These are phyloP conservation scores for Ophiosphaerella korrae DNA, from an alignment of 2,329 filamentous ascomycete genomes.

Conservation along the genomic window DNA sequence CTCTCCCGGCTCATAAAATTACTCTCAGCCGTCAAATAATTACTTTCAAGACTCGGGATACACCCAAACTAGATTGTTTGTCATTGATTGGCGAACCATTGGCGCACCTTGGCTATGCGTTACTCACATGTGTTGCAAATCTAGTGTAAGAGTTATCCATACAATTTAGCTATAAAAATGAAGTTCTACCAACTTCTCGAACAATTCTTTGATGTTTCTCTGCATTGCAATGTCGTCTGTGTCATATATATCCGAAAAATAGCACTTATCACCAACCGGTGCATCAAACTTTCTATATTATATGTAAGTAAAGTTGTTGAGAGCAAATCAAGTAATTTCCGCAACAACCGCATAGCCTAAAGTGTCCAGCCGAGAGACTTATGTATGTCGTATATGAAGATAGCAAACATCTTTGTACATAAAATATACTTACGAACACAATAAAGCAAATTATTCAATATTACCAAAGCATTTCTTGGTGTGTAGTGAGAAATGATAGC, in stretches of 20 bases:
- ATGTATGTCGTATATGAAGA: not conserved
- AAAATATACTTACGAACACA: no score
- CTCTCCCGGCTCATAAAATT: not conserved
- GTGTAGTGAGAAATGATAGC: no score
- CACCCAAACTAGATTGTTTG: slow-evolving; percentile 1
- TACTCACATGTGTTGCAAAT: slow-evolving; percentile 10
- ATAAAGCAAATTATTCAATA: no score
- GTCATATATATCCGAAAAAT: slow-evolving; percentile 14
- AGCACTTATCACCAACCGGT: slow-evolving; percentile 10
- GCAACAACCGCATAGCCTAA: slow-evolving; percentile 8
- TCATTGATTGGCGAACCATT: not conserved
- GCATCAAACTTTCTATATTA: slow-evolving; percentile 5
- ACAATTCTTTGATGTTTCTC: slow-evolving; percentile 8
- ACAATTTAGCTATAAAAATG: not conserved
- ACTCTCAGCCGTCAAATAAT: not conserved
- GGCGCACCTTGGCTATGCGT: no score
- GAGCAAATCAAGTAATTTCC: slow-evolving; percentile 1
- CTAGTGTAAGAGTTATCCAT: slow-evolving; percentile 12
- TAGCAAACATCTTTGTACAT: no score
- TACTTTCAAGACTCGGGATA: slow-evolving; percentile 7
- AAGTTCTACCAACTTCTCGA: slow-evolving; percentile 12
- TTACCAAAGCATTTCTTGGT: no score
- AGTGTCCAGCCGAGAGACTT: slow-evolving; percentile 7
- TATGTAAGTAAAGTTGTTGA: slow-evolving; percentile 5
- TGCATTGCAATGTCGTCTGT: not conserved